Evolutionary conservation across 2,329 filamentous ascomycete species (phyloP), one percentile per base, ranked within the genome.

Genomic region (Daldinia sp.): DNA sequence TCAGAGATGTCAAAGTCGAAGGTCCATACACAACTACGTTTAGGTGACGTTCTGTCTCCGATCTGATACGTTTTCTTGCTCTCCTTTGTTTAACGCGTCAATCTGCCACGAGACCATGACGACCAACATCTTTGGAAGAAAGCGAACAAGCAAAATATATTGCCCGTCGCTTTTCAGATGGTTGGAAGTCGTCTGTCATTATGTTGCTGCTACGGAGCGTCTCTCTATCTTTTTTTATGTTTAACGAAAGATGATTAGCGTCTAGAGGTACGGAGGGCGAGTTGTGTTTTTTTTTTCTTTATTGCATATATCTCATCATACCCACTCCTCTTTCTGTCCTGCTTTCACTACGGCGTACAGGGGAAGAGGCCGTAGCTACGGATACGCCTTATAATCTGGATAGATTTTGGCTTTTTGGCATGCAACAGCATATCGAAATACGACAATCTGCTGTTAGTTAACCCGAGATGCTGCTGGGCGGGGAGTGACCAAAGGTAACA

Each of bases 1-100:
- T 88, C 70, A 83, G 80, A 71, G 86, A 88, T 65, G 80, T 88
- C 62, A 86, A 84, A 75, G 82, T 88, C 48, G 86, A 88, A 26
- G 84, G 84, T 2, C 84, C 85, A 20, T 86, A 79, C 67, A 78
- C 78, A 73, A 78, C 79, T 75, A 79, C 79, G 74, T 81, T 81
- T 72, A 78, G 80, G 72, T 82, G 75, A 81, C 74, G 65, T 59
- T 46, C 46, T 12, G 67, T 72, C 63, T 66, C 68, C 66, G 50
- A 63, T 23, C 18, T 57, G 62, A 68, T 65, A 69, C 53, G 56
- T 70, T 72, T 70, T 67, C 44, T 56, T 62, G 51, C 23, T 68
- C 41, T 30, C 35, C 33, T 57, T 28, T 63, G 20, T 69, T 67
- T 69, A 48, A 69, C 55, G 60, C 64, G 46, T 41, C 61, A 66